phyloP scores from a whole-genome alignment of 2,329 filamentous ascomycete genomes.

The Pseudogymnoascus sp. region DNA sequence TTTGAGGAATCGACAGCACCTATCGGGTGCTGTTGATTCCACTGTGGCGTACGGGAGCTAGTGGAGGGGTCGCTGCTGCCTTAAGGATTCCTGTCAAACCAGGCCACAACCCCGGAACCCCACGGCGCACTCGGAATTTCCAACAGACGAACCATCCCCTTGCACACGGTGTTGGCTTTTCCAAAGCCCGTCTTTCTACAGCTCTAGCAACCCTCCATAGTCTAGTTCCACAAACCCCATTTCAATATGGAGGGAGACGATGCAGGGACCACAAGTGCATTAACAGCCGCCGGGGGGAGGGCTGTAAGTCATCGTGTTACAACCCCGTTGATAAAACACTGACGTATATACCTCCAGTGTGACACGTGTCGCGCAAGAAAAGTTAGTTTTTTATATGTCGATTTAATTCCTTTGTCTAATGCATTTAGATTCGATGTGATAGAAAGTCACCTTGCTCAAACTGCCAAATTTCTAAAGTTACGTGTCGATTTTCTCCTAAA shows the following conservation, averaged over 20 bases:
- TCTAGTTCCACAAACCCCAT: neutral
- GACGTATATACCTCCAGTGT: conserved; percentile 7
- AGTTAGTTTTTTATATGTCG: neutral
- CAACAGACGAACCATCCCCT: neutral
- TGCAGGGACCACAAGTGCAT: neutral
- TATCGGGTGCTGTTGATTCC: too few species aligned
- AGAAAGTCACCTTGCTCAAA: conserved; percentile 11
- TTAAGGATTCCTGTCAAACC: neutral
- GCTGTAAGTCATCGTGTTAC: neutral
- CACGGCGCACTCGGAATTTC: neutral
- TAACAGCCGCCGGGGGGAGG: neutral
- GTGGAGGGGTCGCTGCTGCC: neutral
- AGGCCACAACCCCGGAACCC: neutral
- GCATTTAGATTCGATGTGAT: conserved; percentile 11
- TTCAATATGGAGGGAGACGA: neutral
- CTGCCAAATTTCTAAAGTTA: conserved; percentile 9
- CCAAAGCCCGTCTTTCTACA: neutral
- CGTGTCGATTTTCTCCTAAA: conserved; percentile 10
- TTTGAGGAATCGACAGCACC: too few species aligned
- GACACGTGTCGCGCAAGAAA: conserved; percentile 13
- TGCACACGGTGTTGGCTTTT: too few species aligned
- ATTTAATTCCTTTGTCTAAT: neutral
- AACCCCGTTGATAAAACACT: neutral
- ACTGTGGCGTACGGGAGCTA: too few species aligned
- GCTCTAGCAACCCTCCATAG: neutral